Evolutionary conservation across 2,329 filamentous ascomycete species (phyloP).

Genomic region (Juglanconis sp.): DNA sequence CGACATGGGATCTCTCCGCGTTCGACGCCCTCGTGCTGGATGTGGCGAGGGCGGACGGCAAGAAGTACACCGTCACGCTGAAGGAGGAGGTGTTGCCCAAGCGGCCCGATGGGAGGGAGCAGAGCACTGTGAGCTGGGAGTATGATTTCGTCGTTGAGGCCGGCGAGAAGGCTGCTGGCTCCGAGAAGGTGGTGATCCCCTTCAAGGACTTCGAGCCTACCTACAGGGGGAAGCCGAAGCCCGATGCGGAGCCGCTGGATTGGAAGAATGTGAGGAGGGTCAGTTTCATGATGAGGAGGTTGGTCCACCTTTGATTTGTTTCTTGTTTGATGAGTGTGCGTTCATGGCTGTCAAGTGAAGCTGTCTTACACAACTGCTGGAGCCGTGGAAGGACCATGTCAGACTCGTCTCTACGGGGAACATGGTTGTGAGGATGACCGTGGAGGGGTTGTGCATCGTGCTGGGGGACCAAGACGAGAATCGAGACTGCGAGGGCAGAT

Average conservation of each 20-base stretch:
- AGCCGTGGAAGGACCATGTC: too few relatives aligned
- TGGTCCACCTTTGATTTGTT: conserved; percentile 20
- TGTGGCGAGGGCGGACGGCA: conserved; percentile 55
- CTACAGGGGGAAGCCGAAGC: conserved; percentile 66
- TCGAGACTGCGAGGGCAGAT: too few relatives aligned
- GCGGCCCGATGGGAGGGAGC: conserved; percentile 64
- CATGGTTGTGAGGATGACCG: too few relatives aligned
- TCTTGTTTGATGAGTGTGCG: too few relatives aligned
- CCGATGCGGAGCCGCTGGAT: conserved; percentile 59
- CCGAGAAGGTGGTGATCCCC: conserved; percentile 48
- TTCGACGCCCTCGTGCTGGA: conserved; percentile 57
- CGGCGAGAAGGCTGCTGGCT: conserved; percentile 14
- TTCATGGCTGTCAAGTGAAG: too few relatives aligned
- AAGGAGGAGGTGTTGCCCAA: conserved; percentile 64
- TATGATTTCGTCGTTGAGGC: conserved; percentile 53
- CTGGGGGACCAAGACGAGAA: too few relatives aligned
- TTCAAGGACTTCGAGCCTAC: conserved; percentile 68
- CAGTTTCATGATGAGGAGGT: conserved; percentile 81
- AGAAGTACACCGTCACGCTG: conserved; percentile 70
- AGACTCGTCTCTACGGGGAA: too few relatives aligned
- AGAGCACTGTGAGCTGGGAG: conserved; percentile 72
- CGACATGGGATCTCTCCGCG: conserved; percentile 19
- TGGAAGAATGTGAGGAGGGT: conserved; percentile 60
- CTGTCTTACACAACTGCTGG: background rate
- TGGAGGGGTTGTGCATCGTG: too few relatives aligned